Conservation (phyloP, 2,329 filamentous ascomycete genomes). For the Beauveria sp. region DNA sequence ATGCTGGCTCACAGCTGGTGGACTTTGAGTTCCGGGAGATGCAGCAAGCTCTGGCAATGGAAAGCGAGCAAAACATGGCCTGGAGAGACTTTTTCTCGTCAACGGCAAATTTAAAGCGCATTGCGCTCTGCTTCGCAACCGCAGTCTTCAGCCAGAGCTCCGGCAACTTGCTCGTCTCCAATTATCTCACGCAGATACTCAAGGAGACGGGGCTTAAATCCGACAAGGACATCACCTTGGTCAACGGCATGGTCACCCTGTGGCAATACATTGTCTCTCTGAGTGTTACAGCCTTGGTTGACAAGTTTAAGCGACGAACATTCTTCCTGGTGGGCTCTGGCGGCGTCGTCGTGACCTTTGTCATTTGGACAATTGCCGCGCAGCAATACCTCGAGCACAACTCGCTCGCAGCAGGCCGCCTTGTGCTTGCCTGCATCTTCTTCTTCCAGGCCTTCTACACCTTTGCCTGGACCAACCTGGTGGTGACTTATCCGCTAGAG, state of each 20-base stretch:
- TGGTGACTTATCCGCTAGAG: conserved; percentile 36
- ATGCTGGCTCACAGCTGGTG: conserved; percentile 36
- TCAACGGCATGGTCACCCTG: conserved; percentile 34
- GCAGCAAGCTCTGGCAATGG: conserved; percentile 35
- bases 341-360: conserved; percentile 31
- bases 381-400: conserved; percentile 28
- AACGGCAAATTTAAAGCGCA: conserved; percentile 30
- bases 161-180: conserved; percentile 34
- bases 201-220: conserved; percentile 31
- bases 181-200: conserved; percentile 32
- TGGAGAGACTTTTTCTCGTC: conserved; percentile 36
- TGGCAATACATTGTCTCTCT: conserved; percentile 36
- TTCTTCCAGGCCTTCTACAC: conserved; percentile 35
- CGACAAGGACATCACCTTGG: conserved; percentile 30
- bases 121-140: conserved; percentile 31
- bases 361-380: conserved; percentile 32
- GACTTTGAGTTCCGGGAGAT: conserved; percentile 43
- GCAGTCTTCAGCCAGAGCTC: conserved; percentile 34
- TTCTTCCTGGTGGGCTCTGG: conserved; percentile 32
- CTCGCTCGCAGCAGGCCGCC: conserved; percentile 23
- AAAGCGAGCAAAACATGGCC: conserved; percentile 33
- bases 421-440: conserved; percentile 35
- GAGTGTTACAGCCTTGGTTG: conserved; percentile 27
- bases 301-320: conserved; percentile 29
- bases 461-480: conserved; percentile 35